phyloP scores from a whole-genome alignment of 2,329 filamentous ascomycete genomes.

The Fusarium udum region DNA sequence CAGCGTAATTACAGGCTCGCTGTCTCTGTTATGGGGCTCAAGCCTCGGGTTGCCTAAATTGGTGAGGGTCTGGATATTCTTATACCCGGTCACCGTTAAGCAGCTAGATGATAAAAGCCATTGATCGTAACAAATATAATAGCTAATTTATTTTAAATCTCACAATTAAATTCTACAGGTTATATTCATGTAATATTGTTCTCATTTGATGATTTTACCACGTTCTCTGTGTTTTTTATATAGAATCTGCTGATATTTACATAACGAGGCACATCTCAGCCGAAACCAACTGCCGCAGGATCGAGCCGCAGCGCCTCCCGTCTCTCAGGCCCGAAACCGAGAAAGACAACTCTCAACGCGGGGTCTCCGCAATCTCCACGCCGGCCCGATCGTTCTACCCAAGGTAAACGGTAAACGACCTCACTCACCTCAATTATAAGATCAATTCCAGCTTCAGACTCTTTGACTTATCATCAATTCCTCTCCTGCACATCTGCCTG shows the following conservation, averaged over 20 bases:
- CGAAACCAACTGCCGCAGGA: slow-evolving; percentile 34
- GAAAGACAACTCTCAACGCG: slow-evolving; percentile 8
- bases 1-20: not conserved
- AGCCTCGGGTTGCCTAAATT: slow-evolving; percentile 31
- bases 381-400: slow-evolving; percentile 20
- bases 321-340: not conserved
- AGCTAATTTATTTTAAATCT: not conserved
- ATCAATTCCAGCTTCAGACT: not conserved
- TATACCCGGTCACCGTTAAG: not conserved
- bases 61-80: slow-evolving; percentile 1
- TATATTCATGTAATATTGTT: fast-evolving
- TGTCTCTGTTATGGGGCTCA: too few species aligned
- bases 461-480: not conserved
- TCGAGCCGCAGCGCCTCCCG: not conserved
- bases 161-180: fast-evolving
- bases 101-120: fast-evolving
- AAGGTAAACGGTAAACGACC: slow-evolving; percentile 8
- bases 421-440: slow-evolving; percentile 27
- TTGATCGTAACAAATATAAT: not conserved
- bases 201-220: fast-evolving
- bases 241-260: not conserved
- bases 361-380: slow-evolving; percentile 37
- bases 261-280: slow-evolving; percentile 15
- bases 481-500: not conserved
- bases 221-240: fast-evolving